These are phyloP conservation scores for Saccharomycopsis schoenii DNA, from an alignment of 805 yeast species.

Conservation along the genomic window DNA sequence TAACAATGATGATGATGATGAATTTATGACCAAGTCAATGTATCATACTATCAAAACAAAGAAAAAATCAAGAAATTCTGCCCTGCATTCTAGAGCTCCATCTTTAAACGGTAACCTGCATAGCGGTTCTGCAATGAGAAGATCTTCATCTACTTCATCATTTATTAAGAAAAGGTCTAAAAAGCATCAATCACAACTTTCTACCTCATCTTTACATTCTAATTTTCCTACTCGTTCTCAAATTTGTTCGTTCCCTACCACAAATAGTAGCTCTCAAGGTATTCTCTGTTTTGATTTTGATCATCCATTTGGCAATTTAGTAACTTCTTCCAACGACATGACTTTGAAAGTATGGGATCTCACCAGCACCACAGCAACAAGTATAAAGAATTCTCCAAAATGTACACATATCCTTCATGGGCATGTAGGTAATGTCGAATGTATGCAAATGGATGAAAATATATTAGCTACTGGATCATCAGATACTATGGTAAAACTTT, in stretches of 20 bases:
- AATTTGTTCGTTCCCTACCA: background rate
- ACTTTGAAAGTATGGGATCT: slow-evolving; percentile 80
- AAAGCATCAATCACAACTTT: background rate
- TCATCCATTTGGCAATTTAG: slow-evolving; percentile 64
- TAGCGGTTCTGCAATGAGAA: background rate
- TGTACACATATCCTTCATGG: slow-evolving; percentile 15
- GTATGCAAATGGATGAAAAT: slow-evolving; percentile 48
- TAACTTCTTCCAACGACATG: slow-evolving; percentile 70
- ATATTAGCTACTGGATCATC: slow-evolving; percentile 46
- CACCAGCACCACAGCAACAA: slow-evolving; percentile 27
- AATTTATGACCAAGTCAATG: slow-evolving; percentile 1
- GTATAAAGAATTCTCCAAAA: slow-evolving; percentile 1
- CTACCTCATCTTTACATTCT: background rate
- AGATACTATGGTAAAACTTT: slow-evolving; percentile 53
- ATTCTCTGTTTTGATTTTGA: slow-evolving; percentile 59
- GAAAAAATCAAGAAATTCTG: background rate
- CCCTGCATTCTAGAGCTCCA: background rate
- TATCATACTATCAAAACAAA: background rate
- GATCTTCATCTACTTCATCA: background rate
- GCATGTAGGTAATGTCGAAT: slow-evolving; percentile 39
- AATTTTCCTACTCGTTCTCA: background rate
- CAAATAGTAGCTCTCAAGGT: slow-evolving; percentile 24
- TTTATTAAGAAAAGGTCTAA: background rate
- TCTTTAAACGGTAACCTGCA: background rate
- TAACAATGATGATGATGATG: slow-evolving; percentile 19